A percentile compares a stretch with the other conserved stretches of the same genome.
phyloP scores from a whole-genome alignment of 2,329 filamentous ascomycete genomes.

The Fusarium globosum region DNA sequence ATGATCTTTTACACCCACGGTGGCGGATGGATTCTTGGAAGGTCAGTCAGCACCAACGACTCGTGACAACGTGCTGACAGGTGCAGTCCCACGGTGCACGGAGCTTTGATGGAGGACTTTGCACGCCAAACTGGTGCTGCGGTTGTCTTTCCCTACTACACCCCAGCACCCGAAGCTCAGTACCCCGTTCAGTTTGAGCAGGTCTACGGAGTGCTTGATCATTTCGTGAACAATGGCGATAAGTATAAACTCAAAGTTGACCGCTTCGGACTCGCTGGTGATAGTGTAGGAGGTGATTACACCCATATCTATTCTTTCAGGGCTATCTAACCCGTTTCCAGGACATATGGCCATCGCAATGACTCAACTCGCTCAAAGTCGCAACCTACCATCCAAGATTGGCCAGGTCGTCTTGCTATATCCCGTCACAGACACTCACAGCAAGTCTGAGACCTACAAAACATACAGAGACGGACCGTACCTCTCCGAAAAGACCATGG shows the following conservation, averaged over 20 bases:
- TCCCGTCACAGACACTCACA: slow-evolving; percentile 24
- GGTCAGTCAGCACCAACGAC: neutral
- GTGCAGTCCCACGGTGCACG: slow-evolving; percentile 2
- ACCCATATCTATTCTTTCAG: rapidly evolving
- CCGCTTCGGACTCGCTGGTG: slow-evolving; percentile 12
- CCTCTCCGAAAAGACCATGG: slow-evolving; percentile 28
- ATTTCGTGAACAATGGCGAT: slow-evolving; percentile 9
- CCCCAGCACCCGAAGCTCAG: slow-evolving; percentile 25
- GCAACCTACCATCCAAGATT: slow-evolving; percentile 1
- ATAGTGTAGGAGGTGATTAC: slow-evolving; percentile 18
- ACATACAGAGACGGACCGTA: slow-evolving; percentile 26
- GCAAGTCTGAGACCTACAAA: slow-evolving; percentile 18
- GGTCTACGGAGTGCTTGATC: slow-evolving; percentile 5
- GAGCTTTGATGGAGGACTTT: slow-evolving; percentile 26
- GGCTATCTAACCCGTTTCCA: neutral
- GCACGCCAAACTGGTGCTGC: slow-evolving; percentile 25
- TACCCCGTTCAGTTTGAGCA: slow-evolving; percentile 30
- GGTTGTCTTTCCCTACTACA: slow-evolving; percentile 25
- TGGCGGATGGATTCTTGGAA: slow-evolving; percentile 31
- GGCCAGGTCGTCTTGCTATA: slow-evolving; percentile 16
- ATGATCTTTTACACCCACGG: slow-evolving; percentile 34
- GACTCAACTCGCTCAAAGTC: slow-evolving; percentile 9
- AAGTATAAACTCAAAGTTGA: slow-evolving; percentile 11
- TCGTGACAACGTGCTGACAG: neutral
- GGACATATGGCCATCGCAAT: slow-evolving; percentile 32